These are phyloP conservation scores for Sclerotinia subarctica DNA, from an alignment of 2,329 filamentous ascomycete species.

Conservation along the genomic window DNA sequence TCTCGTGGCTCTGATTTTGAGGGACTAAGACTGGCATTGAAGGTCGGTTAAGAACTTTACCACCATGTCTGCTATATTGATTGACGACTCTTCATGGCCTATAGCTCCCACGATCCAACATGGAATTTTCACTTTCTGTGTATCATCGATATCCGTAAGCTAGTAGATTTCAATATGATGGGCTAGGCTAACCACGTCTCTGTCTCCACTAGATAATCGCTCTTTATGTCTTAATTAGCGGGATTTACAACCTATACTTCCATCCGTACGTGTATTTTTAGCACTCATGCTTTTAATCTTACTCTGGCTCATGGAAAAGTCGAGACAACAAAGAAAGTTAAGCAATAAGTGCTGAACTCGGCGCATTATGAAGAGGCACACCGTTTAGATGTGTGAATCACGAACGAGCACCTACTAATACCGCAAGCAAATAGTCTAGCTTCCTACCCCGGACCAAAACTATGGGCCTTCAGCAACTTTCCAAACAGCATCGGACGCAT, in stretches of 20 bases:
- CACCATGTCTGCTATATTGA: not conserved
- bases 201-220: not conserved
- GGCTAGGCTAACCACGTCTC: not conserved
- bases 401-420: not conserved
- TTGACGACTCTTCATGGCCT: not conserved
- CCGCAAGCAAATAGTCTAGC: not conserved
- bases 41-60: not conserved
- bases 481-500: slow-evolving; percentile 3
- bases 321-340: not conserved
- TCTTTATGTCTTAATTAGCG: not conserved
- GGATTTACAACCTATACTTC: not conserved
- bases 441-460: not conserved
- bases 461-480: slow-evolving; percentile 2
- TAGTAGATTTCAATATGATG: not conserved
- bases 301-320: not conserved
- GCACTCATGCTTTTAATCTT: not conserved
- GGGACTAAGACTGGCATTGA: not conserved
- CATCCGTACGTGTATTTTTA: not conserved
- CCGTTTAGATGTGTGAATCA: not conserved
- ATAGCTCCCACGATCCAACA: not conserved
- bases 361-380: not conserved
- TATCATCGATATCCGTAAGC: not conserved
- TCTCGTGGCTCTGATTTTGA: not conserved
- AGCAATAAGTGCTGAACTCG: too few relatives aligned
- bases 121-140: not conserved